Percentiles rank a stretch among this genome's conserved stretches.
phyloP scores from a whole-genome alignment of 2,329 filamentous ascomycete genomes.

The Rutstroemia sydowiana region DNA sequence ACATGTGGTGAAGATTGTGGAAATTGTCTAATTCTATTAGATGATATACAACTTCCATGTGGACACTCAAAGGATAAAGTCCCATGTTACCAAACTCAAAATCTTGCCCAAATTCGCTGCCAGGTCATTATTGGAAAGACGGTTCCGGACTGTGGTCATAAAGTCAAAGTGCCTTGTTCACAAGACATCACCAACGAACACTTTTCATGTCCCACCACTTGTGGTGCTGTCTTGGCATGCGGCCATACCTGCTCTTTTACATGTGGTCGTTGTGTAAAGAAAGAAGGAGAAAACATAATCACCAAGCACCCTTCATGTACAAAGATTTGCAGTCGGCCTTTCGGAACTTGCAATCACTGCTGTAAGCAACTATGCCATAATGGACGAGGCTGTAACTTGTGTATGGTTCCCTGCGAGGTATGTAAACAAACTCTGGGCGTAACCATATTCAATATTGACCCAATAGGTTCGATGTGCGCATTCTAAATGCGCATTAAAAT shows the following conservation, averaged over 20 bases:
- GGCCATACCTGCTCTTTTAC: conserved; percentile 47
- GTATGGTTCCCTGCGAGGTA: conserved; percentile 44
- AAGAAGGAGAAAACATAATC: conserved; percentile 25
- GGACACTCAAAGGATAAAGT: conserved; percentile 33
- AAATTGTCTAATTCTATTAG: conserved; percentile 31
- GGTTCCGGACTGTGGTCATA: conserved; percentile 50
- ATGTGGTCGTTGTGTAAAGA: conserved; percentile 44
- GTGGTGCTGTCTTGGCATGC: conserved; percentile 41
- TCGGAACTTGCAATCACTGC: conserved; percentile 47
- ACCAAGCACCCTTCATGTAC: conserved; percentile 42
- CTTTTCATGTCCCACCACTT: conserved; percentile 44
- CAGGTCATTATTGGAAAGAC: conserved; percentile 35
- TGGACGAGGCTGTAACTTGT: conserved; percentile 39
- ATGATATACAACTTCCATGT: conserved; percentile 31
- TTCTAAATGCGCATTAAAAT: conserved; percentile 47
- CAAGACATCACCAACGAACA: conserved; percentile 33
- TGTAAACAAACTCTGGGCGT: neutral
- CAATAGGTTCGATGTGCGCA: conserved; percentile 51
- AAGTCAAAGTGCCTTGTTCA: conserved; percentile 41
- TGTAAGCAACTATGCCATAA: conserved; percentile 48
- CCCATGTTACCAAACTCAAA: conserved; percentile 36
- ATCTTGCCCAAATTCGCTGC: conserved; percentile 43
- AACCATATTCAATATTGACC: neutral
- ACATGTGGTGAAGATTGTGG: conserved; percentile 39
- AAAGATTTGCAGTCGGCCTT: conserved; percentile 42